Evolutionary conservation across 805 yeast species (phyloP), one percentile per base, ranked within the genome.

Genomic region (Candida argentea): DNA sequence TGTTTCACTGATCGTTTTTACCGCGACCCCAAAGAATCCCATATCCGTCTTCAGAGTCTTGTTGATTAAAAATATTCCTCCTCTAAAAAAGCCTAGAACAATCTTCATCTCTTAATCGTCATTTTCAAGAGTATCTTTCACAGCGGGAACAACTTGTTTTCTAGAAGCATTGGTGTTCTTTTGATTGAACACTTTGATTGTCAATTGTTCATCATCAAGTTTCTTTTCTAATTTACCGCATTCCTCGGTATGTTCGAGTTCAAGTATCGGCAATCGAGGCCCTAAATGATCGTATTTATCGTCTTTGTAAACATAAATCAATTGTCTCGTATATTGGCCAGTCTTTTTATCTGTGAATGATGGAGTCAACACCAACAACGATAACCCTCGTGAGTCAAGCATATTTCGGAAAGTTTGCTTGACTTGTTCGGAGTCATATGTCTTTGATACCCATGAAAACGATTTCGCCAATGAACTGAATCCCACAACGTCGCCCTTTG

Each of bases 71-170:
- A n/a, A n/a, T n/a, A n/a, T 6, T 22, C 12, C 16, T 23, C 6
- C 10, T 13, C 14, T 6, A 23, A 13, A 22, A 8, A 22, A 9
- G 9, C n/a, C 6, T 21, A 21, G 24, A 6, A n/a, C n/a, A n/a
- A n/a, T n/a, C n/a, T n/a, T n/a, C n/a, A n/a, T n/a, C 29, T 14
- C 17, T 17, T 13, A 24, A 22, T 14, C 24, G 21, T 19, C 29
- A 10, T 18, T 37, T 27, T 55, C 61, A 16, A 61, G 32, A 16
- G 48, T 42, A 2, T 39, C 42, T 45, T 62, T 59, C 12, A 62
- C 52, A 8, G 49, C 50, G 3, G 96, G 96, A 4, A 83, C 94
- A 8, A 86, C 83, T 47, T 82, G 93, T 48, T 87, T 87, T 42
- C 96, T 67, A 20, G 91, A 80, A 2, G 89, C 87, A 5, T 55